phyloP scores from a whole-genome alignment of 1,284 basidiomycete genomes.

The Cryptococcus hybrid region DNA sequence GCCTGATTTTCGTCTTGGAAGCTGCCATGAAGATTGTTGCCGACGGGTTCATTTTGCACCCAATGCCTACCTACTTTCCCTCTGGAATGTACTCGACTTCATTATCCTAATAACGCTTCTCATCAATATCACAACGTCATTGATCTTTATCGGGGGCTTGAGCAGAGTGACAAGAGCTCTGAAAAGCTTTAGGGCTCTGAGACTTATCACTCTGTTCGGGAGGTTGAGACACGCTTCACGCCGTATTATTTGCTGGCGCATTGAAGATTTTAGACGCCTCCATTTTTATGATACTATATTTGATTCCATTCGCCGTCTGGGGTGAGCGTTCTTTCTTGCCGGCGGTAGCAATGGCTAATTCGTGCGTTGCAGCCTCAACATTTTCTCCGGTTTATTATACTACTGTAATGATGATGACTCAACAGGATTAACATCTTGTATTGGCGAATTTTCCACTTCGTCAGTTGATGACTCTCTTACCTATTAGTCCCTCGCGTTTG shows the following conservation, averaged over 20 bases:
- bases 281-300: conserved; percentile 87
- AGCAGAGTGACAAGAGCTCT: conserved; percentile 80
- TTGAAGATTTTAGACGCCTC: conserved; percentile 86
- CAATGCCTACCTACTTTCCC: conserved; percentile 86
- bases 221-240: conserved; percentile 87
- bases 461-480: conserved; percentile 57
- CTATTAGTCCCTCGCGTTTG: conserved; percentile 81
- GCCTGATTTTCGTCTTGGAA: conserved; percentile 74
- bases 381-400: conserved; percentile 84
- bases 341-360: not conserved
- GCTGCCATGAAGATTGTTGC: conserved; percentile 86
- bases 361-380: conserved; percentile 59
- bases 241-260: conserved; percentile 85
- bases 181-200: conserved; percentile 84
- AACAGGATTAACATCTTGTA: conserved; percentile 63
- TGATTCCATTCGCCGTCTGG: conserved; percentile 98
- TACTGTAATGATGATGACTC: conserved; percentile 74
- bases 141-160: conserved; percentile 76
- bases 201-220: conserved; percentile 84
- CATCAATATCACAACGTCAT: conserved; percentile 73
- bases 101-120: conserved; percentile 78
- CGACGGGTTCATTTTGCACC: conserved; percentile 92
- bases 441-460: conserved; percentile 64
- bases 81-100: conserved; percentile 93
- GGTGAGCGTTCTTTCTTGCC: conserved; percentile 45